Evolutionary conservation across 305 asterid genomes (phyloP).

Genomic region (Fraxinus platypoda): DNA sequence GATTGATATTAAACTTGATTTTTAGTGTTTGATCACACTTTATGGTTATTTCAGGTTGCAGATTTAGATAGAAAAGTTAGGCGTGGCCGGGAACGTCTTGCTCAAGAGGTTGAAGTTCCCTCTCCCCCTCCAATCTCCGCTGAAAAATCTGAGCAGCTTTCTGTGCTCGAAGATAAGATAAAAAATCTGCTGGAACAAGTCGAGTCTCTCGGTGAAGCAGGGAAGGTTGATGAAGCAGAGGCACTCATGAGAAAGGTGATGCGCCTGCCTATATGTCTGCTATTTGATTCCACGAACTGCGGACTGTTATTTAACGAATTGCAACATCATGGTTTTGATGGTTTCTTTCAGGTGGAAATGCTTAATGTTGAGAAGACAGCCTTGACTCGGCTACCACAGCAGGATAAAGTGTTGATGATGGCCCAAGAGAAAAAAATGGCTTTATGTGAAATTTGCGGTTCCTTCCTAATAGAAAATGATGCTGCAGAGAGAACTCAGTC

Average conservation of each 20-base stretch:
- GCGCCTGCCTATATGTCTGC: background rate
- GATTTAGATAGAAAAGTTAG: slow-evolving; percentile 68
- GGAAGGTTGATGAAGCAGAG: slow-evolving; percentile 98
- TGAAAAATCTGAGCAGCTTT: slow-evolving; percentile 86
- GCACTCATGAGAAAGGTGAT: slow-evolving; percentile 96
- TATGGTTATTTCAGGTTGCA: slow-evolving; percentile 55
- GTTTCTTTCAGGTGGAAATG: slow-evolving; percentile 67
- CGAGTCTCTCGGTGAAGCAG: slow-evolving; percentile 97
- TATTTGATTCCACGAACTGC: background rate
- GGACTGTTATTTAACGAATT: background rate
- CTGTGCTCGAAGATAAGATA: slow-evolving; percentile 89
- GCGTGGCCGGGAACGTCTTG: slow-evolving; percentile 59
- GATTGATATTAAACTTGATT: slow-evolving; percentile 1
- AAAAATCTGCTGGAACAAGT: slow-evolving; percentile 94
- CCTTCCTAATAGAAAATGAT: slow-evolving; percentile 95
- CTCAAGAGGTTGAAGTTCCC: slow-evolving; percentile 82
- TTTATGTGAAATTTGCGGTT: slow-evolving; percentile 93
- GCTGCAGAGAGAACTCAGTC: slow-evolving; percentile 98
- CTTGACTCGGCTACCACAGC: slow-evolving; percentile 79
- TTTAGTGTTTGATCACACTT: background rate
- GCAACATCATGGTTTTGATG: background rate
- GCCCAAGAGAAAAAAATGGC: slow-evolving; percentile 99
- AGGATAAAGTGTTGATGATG: slow-evolving; percentile 64
- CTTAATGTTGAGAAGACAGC: slow-evolving; percentile 75
- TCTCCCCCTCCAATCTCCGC: slow-evolving; percentile 92